Evolutionary conservation across 768 basidiomycete species (phyloP).

Genomic region (Daedaleopsis nitida): DNA sequence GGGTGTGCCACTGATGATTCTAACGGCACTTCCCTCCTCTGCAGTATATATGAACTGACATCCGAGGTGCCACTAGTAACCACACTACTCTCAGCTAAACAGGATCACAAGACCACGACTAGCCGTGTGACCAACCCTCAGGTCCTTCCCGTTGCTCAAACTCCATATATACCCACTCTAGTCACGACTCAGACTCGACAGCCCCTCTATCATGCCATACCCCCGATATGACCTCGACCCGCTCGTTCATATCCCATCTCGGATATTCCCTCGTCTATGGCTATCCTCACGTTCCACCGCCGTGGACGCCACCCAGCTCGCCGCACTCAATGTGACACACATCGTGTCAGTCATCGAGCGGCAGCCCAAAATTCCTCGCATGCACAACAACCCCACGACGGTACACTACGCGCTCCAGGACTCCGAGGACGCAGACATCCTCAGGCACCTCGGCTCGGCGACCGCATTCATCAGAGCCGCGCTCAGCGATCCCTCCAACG

Average conservation of each 20-base stretch:
- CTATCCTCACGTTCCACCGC: slow-evolving; percentile 66
- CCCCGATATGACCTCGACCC: no score
- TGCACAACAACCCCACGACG: slow-evolving; percentile 36
- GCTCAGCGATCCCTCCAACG: slow-evolving; percentile 43
- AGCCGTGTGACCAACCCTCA: no score
- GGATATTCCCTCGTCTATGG: slow-evolving; percentile 54
- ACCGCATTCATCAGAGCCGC: slow-evolving; percentile 56
- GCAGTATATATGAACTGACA: no score
- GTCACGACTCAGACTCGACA: no score
- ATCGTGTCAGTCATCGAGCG: slow-evolving; percentile 65
- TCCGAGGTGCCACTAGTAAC: no score
- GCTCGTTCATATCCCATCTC: slow-evolving; percentile 15
- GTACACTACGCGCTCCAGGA: slow-evolving; percentile 59
- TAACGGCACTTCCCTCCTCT: no score
- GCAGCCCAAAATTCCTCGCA: slow-evolving; percentile 45
- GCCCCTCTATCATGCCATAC: background rate
- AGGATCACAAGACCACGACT: background rate
- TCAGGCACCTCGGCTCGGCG: slow-evolving; percentile 47
- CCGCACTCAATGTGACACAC: slow-evolving; percentile 69
- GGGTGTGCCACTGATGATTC: no score
- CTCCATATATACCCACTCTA: no score
- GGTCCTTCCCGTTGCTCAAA: no score
- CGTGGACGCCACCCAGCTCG: slow-evolving; percentile 45
- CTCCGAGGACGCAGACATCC: slow-evolving; percentile 41
- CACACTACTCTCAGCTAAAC: background rate